Base-by-base conservation (phyloP, 495 filamentous ascomycete genomes). In the Hypoxylon fuscum region DNA sequence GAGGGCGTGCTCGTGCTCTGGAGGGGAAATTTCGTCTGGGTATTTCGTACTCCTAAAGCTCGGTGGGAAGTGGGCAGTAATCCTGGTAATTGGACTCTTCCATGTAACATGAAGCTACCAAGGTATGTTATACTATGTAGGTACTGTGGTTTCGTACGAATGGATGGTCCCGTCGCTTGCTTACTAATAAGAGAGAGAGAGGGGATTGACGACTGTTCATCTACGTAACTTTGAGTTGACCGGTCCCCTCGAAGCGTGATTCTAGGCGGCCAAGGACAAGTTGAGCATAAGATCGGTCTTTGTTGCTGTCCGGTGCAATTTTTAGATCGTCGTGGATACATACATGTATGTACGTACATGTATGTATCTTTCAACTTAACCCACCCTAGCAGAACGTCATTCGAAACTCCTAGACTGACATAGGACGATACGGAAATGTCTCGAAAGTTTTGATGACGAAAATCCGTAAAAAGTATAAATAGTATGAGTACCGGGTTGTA, bases 401-500 rank as follows among this genome's bases (percentile, higher is more conserved):
- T 43, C 32, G 35, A 50, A 49, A 49, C 32, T 32, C 27, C 40
- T 25, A 35, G 25, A 52, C 63, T 41, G 35, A 58, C 32, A 62
- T 43, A 37, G 42, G 42, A 66, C 35, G 32, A 60, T 46, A 22
- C 42, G 47, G 49, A 42, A 49, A 57, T 31, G 18, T n/a, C 17
- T 20, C 15, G 10, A 53, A 42, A 46, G 45, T 52, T 60, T 55
- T 60, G 35, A 41, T 61, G 56, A 52, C 41, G 52, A 66, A 49
- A 31, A 45, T 17, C 10, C 20, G 21, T 22, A 22, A 43, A n/a
- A 43, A 25, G 41, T 43, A 22, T 43, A 43, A 43, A 10, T 21
- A 25, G 8, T 22, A 25, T 41, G 2, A 25, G 20, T 25, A 14
- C 21, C 9, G 10, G 8, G 17, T 42, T 22, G 40, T 11, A 6